Conservation (phyloP, 441 rosid genomes). For the Manihot esculenta region DNA sequence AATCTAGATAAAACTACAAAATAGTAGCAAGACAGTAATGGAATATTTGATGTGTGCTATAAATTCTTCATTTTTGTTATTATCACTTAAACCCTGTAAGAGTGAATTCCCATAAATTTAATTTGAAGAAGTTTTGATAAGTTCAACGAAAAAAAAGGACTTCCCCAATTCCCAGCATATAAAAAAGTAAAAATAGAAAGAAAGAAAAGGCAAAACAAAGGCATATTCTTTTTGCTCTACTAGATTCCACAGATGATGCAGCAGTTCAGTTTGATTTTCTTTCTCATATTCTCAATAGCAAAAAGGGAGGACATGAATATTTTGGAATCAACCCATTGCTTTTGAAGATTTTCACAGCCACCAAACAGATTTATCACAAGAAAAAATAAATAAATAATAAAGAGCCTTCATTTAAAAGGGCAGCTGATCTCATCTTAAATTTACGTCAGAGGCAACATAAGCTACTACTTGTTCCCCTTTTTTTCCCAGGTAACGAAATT, state of each 20-base stretch:
- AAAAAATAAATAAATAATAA: slow-evolving; percentile 1
- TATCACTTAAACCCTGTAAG: background rate
- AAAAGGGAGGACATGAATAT: slow-evolving; percentile 26
- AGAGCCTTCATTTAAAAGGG: background rate
- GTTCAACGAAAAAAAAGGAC: background rate
- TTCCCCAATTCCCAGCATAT: background rate
- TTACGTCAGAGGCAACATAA: background rate
- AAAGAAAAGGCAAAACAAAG: background rate
- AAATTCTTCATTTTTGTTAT: no score
- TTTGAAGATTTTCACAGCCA: slow-evolving; percentile 9
- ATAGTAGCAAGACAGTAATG: background rate
- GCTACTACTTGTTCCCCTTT: background rate
- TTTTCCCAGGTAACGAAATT: background rate
- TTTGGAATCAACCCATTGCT: slow-evolving; percentile 19
- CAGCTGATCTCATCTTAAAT: background rate
- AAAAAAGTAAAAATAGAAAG: background rate
- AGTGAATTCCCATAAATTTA: background rate
- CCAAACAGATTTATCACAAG: slow-evolving; percentile 2
- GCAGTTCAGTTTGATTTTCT: background rate
- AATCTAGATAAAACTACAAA: background rate
- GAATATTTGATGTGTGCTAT: background rate
- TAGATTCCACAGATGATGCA: slow-evolving; percentile 9
- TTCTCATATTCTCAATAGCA: slow-evolving; percentile 1
- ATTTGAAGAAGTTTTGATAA: no score
- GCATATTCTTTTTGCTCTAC: background rate